Base-by-base conservation (phyloP, 2,329 filamentous ascomycete species). In the Sporothrix mexicana region DNA sequence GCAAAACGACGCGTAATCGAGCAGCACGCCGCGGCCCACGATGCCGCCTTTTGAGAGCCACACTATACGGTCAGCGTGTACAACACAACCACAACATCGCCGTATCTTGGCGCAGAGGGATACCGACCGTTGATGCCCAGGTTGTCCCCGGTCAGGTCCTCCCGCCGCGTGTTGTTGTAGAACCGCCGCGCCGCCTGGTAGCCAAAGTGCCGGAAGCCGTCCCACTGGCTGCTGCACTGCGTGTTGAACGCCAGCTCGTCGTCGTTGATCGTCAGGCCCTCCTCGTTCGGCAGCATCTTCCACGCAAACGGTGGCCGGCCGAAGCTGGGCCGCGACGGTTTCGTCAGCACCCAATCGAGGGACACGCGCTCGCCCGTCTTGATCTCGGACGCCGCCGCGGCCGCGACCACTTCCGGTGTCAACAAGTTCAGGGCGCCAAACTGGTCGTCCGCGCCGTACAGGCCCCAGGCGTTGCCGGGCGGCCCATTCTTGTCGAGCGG, bases 271-370 rank as follows among this genome's bases (percentile, higher is more conserved):
- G 83, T 80, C 68, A 76, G 74, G 8, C 51, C 70, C 6, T 51
- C 36, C 3, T 74, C 75, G 4, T 73, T 51, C 15, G 49, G 49
- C 49, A 51, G 30, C 30, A 71, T 72, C 25, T 23, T 59, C 59
- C 70, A 84, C 72, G 83, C 81, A 79, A 91, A 90, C 78, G 20
- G 87, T 83, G 10, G 84, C 78, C 61, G 84, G 80, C 66, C 71
- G 30, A 43, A 83, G 79, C 78, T 88, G 85, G 12, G 86, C 3
- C 67, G 61, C 45, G 23, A n/a, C 57, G 72, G 73, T 61, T 72
- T 85, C 79, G 88, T 83, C 6, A 91, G 82, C 0, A 87, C 84
- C 83, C 88, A 88, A 80, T 91, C 88, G 23, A 91, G 83, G 0
- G 87, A 88, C 68, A 91, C 82, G 47, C 86, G 86, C 71, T 71